A percentile compares a stretch with the other conserved stretches of the same genome.
phyloP scores from a whole-genome alignment of 31 red algal genomes.

The Odonthalia washingtoniensis region DNA sequence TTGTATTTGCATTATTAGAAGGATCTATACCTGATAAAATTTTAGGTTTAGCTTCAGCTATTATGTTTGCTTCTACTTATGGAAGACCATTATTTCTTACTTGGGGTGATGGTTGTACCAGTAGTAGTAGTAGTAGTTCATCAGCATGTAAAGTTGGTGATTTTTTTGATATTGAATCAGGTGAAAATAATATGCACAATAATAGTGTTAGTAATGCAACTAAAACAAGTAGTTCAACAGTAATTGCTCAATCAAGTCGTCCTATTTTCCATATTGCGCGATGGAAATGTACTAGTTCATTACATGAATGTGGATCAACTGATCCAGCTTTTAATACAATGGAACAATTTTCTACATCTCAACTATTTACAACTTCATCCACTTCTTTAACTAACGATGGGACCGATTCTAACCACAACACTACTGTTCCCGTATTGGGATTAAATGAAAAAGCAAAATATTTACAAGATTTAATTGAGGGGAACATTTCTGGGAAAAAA shows the following conservation, averaged over 20 bases:
- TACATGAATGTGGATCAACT: conserved; percentile 49
- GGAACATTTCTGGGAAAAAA: too few relatives aligned
- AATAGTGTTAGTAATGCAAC: too few relatives aligned
- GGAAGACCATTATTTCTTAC: conserved; percentile 69
- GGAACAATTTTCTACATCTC: conserved; percentile 50
- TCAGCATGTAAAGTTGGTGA: neutral
- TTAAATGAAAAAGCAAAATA: conserved; percentile 50
- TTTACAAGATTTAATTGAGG: conserved; percentile 15
- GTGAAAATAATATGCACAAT: neutral
- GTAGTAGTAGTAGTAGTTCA: neutral
- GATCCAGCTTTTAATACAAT: conserved; percentile 66
- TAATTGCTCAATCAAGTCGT: neutral
- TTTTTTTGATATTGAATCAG: neutral
- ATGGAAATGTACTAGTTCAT: conserved; percentile 68
- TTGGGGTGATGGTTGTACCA: conserved; percentile 51
- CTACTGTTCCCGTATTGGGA: conserved; percentile 30
- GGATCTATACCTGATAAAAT: conserved; percentile 68
- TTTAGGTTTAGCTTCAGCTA: conserved; percentile 68
- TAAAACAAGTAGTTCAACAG: neutral
- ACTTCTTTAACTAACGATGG: too few relatives aligned
- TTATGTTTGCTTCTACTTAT: conserved; percentile 59
- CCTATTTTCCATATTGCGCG: conserved; percentile 70
- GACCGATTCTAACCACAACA: too few relatives aligned
- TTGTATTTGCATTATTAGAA: conserved; percentile 70
- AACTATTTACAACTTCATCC: too few relatives aligned